Evolutionary conservation across 139 green algal genomes (phyloP).

Genomic region (Tetraselmis striata): DNA sequence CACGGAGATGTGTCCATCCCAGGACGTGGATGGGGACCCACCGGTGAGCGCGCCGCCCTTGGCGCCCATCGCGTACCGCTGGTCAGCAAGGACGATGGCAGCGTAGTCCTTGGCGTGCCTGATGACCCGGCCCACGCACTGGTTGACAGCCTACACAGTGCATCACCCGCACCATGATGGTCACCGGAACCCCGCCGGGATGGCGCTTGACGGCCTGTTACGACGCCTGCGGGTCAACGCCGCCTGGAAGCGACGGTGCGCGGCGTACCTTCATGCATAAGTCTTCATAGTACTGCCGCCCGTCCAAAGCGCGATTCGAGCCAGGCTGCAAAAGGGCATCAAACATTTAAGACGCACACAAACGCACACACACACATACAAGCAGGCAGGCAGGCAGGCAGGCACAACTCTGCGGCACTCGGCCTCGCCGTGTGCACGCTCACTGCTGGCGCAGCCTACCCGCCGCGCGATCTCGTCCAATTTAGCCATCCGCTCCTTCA

Average conservation of each 20-base stretch:
- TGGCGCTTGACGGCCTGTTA: too few relatives aligned
- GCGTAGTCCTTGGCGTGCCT: constrained; percentile 81
- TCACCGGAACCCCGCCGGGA: too few relatives aligned
- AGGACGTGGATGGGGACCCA: too few relatives aligned
- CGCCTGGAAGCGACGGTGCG: too few relatives aligned
- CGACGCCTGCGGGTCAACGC: too few relatives aligned
- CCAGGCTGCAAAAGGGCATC: constrained; percentile 6
- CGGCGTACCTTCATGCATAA: constrained; percentile 75
- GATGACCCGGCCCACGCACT: constrained; percentile 87
- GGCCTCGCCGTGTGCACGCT: background rate
- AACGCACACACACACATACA: background rate
- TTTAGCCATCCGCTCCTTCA: constrained; percentile 79
- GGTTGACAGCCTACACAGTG: constrained; percentile 82
- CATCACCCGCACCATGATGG: too few relatives aligned
- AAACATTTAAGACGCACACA: background rate
- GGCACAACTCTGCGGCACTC: constrained; percentile 1
- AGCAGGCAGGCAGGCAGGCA: background rate
- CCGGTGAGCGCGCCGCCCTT: too few relatives aligned
- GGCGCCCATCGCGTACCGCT: constrained; percentile 52
- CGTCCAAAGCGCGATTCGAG: constrained; percentile 9
- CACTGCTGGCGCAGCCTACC: background rate
- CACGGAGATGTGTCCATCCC: too few relatives aligned
- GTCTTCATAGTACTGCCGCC: constrained; percentile 79
- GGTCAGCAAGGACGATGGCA: constrained; percentile 80
- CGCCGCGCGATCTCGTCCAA: constrained; percentile 45